Percentiles rank a stretch among this genome's conserved stretches.
Evolutionary conservation across 345 rosid genomes (phyloP).

Genomic region (Carallia pectinifolia): DNA sequence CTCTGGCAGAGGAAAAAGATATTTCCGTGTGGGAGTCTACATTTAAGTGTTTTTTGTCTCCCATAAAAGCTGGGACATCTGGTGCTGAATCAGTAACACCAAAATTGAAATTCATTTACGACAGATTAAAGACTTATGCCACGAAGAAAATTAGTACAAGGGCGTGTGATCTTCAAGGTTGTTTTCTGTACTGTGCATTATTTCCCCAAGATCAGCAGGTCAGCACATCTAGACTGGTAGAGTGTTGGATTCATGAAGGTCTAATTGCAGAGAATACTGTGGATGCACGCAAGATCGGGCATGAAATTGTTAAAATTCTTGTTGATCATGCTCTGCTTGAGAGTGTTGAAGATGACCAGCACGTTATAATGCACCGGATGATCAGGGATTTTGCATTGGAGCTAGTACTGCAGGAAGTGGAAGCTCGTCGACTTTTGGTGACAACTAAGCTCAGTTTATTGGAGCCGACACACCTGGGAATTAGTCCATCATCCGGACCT

Average conservation of each 20-base stretch:
- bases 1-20: constrained; percentile 2
- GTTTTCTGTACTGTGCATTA: constrained; percentile 2
- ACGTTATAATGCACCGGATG: constrained; percentile 11
- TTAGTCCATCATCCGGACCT: background rate
- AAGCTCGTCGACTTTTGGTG: background rate
- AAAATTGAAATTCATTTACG: constrained; percentile 6
- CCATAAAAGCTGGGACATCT: constrained; percentile 1
- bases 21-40: constrained; percentile 11
- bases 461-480: background rate
- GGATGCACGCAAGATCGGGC: constrained; percentile 12
- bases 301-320: constrained; percentile 10
- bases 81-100: background rate
- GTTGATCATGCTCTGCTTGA: constrained; percentile 6
- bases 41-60: background rate
- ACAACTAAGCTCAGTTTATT: background rate
- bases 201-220: constrained; percentile 9
- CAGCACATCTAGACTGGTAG: background rate
- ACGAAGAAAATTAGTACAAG: background rate
- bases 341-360: background rate
- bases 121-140: constrained; percentile 6
- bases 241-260: constrained; percentile 13
- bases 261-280: constrained; percentile 10
- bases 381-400: constrained; percentile 14
- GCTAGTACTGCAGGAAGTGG: background rate
- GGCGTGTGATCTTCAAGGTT: constrained; percentile 6